Evolutionary conservation across 75 land plant genomes (phyloP).

Genomic region (Cupressus sempervirens): DNA sequence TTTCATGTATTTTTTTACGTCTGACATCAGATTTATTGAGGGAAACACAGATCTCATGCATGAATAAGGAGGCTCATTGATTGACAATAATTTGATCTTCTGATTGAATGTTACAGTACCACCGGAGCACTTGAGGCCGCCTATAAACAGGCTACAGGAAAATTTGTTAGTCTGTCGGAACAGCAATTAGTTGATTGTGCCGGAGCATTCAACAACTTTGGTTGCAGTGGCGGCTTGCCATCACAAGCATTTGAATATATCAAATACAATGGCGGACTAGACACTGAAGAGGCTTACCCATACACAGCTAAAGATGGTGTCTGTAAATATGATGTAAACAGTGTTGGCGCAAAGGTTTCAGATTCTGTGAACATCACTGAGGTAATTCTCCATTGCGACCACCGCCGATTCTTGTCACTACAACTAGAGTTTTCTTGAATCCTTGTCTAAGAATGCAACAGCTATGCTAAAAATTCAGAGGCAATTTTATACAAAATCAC

Average conservation of each 20-base stretch:
- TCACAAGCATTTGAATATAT: constrained; percentile 98
- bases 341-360: constrained; percentile 70
- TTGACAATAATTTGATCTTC: neutral
- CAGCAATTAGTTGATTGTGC: constrained; percentile 99
- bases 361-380: constrained; percentile 92
- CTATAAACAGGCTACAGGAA: constrained; percentile 87
- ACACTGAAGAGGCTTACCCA: constrained; percentile 93
- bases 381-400: constrained; percentile 33
- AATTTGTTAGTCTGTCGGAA: constrained; percentile 80
- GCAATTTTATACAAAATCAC: too few relatives aligned
- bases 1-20: neutral
- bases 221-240: constrained; percentile 93
- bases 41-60: neutral
- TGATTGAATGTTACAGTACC: constrained; percentile 48
- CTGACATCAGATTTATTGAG: neutral
- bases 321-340: constrained; percentile 63
- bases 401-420: neutral
- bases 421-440: too few relatives aligned
- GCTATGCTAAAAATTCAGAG: too few relatives aligned
- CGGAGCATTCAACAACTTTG: constrained; percentile 80
- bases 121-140: constrained; percentile 98
- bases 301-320: constrained; percentile 69
- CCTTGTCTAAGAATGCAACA: too few relatives aligned
- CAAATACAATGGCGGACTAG: constrained; percentile 91
- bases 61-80: neutral